Evolutionary conservation across 352 stramenopile genomes (phyloP).

Genomic region (Phytophthora hibernalis): DNA sequence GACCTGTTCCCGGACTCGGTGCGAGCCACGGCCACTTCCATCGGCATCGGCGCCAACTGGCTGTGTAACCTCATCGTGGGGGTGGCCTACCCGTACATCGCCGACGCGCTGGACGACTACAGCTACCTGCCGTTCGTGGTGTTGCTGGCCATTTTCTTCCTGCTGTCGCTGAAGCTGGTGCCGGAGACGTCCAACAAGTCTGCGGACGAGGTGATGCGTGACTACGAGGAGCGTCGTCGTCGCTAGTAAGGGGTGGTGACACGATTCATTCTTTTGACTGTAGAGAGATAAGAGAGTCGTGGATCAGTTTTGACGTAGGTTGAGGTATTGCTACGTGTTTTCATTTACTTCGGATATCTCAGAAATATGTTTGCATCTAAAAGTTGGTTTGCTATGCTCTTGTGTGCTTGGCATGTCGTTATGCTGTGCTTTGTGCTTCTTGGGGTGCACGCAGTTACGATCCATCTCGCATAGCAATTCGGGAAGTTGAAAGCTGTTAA

Average conservation of each 20-base stretch:
- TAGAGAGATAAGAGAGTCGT: no score
- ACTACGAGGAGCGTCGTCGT: slow-evolving; percentile 33
- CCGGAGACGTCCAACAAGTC: slow-evolving; percentile 67
- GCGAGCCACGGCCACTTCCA: slow-evolving; percentile 17
- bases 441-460: no score
- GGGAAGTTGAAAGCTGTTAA: no score
- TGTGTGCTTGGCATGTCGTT: no score
- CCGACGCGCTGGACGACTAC: slow-evolving; percentile 42
- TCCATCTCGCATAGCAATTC: no score
- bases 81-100: slow-evolving; percentile 58
- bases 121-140: slow-evolving; percentile 52
- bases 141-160: slow-evolving; percentile 43
- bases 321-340: no score
- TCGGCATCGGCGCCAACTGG: slow-evolving; percentile 59
- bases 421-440: no score
- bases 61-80: slow-evolving; percentile 53
- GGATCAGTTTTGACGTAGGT: no score
- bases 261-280: no score
- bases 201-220: slow-evolving; percentile 51
- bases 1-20: slow-evolving; percentile 21
- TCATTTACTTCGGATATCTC: no score
- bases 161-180: slow-evolving; percentile 43
- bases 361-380: no score
- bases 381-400: no score
- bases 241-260: not conserved